Base-by-base conservation (phyloP, 305 asterid genomes). In the Caryopteris hybrid region DNA sequence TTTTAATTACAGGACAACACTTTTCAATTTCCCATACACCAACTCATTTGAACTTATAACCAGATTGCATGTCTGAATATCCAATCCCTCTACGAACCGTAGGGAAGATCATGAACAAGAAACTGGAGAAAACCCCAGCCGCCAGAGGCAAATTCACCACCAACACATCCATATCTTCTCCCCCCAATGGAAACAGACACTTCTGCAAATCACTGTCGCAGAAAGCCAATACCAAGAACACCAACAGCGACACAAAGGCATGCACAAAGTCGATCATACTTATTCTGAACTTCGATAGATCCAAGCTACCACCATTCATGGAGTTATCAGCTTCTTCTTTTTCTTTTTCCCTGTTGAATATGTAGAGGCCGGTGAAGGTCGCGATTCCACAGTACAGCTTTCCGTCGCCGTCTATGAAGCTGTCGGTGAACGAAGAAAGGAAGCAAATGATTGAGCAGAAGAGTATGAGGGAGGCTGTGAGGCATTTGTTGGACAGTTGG, bases 51-150 rank as follows among this genome's bases (percentile, higher is more conserved):
- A 14, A 43, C 33, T 42, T 63, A 36, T 6, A 31, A 41, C 18
- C 41, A 38, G 81, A 55, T 0, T 55, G 79, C 62, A 65, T 39
- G 23, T 82, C 88, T 2, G 87, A 86, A 53, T 70, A 78, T 13
- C 91, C 92, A 36, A 86, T 76, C 22, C 96, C 96, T 61, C 86
- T 72, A 0, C 96, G 84, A 5, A 83, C 79, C 13, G 90, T 77
- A 0, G 90, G 96, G 36, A 86, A 84, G 36, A 86, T 47, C 52
- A 72, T 20, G 72, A 88, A 82, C 74, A 88, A 58, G 74, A 84
- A 78, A 74, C 83, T 84, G 2, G 92, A 58, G 22, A 82, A 64
- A 25, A 79, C 9, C 58, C 91, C 92, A 16, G 80, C 88, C 13
- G 80, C 96, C 27, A 88, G 56, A 0, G 93, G 96, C 80, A 86